These are phyloP conservation scores for Dryas alaskensis DNA, from an alignment of 306 rosid genomes.

Conservation along the genomic window DNA sequence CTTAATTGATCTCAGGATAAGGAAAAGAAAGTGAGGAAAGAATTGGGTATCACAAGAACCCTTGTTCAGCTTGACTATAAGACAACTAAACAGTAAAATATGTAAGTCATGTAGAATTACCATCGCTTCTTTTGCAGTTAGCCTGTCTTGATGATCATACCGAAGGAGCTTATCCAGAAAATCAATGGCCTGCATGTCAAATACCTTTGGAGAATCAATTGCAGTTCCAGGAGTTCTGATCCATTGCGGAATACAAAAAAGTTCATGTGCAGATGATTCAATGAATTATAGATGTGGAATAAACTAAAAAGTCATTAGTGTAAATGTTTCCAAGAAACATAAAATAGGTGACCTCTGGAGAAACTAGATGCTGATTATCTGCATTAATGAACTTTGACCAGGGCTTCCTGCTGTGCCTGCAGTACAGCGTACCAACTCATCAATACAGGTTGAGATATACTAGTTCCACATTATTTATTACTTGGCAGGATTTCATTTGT, in stretches of 20 bases:
- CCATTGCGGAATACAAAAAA: neutral
- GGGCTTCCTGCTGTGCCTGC: constrained; percentile 98
- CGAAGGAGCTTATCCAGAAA: constrained; percentile 95
- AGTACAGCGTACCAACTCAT: constrained; percentile 27
- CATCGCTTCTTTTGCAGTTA: constrained; percentile 97
- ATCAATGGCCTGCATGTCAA: constrained; percentile 74
- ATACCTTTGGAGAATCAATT: constrained; percentile 26
- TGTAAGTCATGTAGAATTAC: constrained; percentile 36
- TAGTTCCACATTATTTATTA: neutral
- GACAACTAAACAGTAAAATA: constrained; percentile 6
- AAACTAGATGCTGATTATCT: constrained; percentile 94
- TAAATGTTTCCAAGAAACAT: constrained; percentile 6
- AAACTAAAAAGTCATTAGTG: neutral
- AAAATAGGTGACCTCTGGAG: constrained; percentile 72
- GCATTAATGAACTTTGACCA: constrained; percentile 92
- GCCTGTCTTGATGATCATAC: constrained; percentile 95
- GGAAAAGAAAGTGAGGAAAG: neutral
- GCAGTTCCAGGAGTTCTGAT: neutral
- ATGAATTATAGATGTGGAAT: neutral
- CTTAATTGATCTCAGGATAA: neutral
- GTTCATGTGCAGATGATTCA: neutral
- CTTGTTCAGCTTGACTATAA: neutral
- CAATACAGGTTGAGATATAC: neutral
- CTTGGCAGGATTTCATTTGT: constrained; percentile 12
- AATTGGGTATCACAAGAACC: neutral